These are phyloP conservation scores for Mycena metata DNA, from an alignment of 768 basidiomycete species.

Conservation along the genomic window DNA sequence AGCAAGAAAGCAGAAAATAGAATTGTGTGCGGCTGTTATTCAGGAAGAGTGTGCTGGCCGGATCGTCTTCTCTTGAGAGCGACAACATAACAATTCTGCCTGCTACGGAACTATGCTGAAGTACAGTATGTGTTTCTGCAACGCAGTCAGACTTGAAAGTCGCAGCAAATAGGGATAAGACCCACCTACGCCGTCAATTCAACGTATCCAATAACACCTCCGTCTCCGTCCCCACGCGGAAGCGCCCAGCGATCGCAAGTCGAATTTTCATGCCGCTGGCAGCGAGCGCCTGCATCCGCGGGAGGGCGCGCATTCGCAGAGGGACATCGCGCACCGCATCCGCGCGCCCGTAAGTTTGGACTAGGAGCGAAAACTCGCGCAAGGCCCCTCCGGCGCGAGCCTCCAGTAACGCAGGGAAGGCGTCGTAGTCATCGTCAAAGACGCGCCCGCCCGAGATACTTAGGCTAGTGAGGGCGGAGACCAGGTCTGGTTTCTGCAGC, in stretches of 20 bases:
- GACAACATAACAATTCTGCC: too few relatives aligned
- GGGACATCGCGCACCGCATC: slow-evolving; percentile 24
- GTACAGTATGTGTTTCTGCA: too few relatives aligned
- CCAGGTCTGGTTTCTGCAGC: not conserved
- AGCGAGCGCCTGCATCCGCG: slow-evolving; percentile 10
- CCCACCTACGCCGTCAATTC: slow-evolving; percentile 26
- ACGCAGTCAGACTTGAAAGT: not conserved
- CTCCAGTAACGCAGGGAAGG: slow-evolving; percentile 2
- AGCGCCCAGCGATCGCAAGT: slow-evolving; percentile 19
- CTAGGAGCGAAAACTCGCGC: slow-evolving; percentile 12
- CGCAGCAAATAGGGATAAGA: not conserved
- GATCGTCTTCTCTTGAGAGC: too few relatives aligned
- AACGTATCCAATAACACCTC: slow-evolving; percentile 36
- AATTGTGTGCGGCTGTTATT: too few relatives aligned
- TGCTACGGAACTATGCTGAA: too few relatives aligned
- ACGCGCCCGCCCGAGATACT: slow-evolving; percentile 25
- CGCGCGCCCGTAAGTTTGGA: slow-evolving; percentile 24
- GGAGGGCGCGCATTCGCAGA: slow-evolving; percentile 16
- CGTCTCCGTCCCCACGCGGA: slow-evolving; percentile 37
- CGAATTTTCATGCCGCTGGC: slow-evolving; percentile 18
- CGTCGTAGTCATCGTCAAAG: slow-evolving; percentile 19
- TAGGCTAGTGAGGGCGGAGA: slow-evolving; percentile 7
- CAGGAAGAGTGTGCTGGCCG: too few relatives aligned
- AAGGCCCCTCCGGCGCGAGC: not conserved
- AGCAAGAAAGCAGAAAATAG: too few relatives aligned